Evolutionary conservation across 179 eudicot species (phyloP).

Genomic region (Heliamphora pulchella): DNA sequence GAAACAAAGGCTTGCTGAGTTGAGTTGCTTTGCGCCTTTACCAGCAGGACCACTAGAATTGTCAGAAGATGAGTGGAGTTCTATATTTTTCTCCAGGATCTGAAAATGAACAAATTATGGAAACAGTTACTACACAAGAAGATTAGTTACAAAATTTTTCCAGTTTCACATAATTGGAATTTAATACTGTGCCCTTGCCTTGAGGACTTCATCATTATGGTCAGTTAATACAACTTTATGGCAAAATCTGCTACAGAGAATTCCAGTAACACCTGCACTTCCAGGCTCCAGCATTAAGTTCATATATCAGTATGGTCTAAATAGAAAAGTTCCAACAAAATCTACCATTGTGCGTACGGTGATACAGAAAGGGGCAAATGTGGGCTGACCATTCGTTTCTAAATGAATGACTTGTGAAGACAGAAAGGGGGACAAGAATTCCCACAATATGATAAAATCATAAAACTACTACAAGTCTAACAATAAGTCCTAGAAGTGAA

Average conservation of each 20-base stretch:
- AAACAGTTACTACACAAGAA: constrained; percentile 12
- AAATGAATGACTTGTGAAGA: not conserved
- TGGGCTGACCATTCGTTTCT: constrained; percentile 4
- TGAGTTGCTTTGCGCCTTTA: constrained; percentile 30
- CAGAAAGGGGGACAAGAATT: not conserved
- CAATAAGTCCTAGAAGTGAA: not conserved
- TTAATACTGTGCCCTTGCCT: constrained; percentile 51
- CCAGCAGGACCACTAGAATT: constrained; percentile 39
- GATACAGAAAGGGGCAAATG: not conserved
- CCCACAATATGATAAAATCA: constrained; percentile 1
- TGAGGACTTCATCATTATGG: constrained; percentile 81
- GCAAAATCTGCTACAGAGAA: constrained; percentile 81
- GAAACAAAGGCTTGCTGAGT: not conserved
- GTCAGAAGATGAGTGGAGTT: constrained; percentile 49
- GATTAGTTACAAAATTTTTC: not conserved
- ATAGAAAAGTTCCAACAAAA: not conserved
- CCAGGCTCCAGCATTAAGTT: not conserved
- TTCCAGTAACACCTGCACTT: constrained; percentile 69
- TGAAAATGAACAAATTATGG: constrained; percentile 24
- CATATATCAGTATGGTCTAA: not conserved
- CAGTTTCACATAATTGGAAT: not conserved
- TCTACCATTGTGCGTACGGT: not conserved
- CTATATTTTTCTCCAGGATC: constrained; percentile 73
- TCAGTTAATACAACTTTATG: constrained; percentile 65
- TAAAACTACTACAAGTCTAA: not conserved